Evolutionary conservation across 768 basidiomycete genomes (phyloP), one percentile per base, ranked within the genome.

Genomic region (Glaciozyma antarctica): DNA sequence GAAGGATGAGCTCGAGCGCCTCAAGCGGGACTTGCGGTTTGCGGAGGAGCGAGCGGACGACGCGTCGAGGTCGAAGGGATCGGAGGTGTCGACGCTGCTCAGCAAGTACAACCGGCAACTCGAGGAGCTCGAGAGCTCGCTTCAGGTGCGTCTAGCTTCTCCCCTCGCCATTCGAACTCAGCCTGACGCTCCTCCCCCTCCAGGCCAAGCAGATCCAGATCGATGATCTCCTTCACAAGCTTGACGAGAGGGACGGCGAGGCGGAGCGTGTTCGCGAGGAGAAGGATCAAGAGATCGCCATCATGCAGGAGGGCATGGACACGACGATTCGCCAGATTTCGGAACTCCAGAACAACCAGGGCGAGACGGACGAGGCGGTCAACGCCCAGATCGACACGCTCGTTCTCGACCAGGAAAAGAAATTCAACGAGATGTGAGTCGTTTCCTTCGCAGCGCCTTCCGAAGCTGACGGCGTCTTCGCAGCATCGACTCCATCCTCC

Each of bases 31-130:
- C 74, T 81, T 98, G 63, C 83, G 82, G 73, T 98, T 95, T 74
- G 91, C 95, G 9, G 94, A 95, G 73, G 95, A 99, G 78, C 87
- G 94, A n/a, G 92, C 92, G 2, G 93, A 97, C 71, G 95, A 99
- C 74, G 84, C 88, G 0, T 82, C 88, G 16, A 83, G 93, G 28
- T 86, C 87, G 63, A 97, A 94, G 82, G 91, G 86, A 77, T 87
- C 88, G 2, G 94, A 98, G 75, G 89, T 95, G 24, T 90, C 93
- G 3, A 78, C 79, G 64, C 83, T 99, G 67, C 82, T 98, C 77
- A 77, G 82, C 72, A 95, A 92, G 77, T 98, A 97, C 79, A 98
- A 98, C 78, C 82, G 95, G 62, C 95, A 99, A 77, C 79, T 99
- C 51, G 85, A 85, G 38, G 95, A 99, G 75, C 83, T 99, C n/a